Conservation (phyloP, 1,284 basidiomycete species). For the Ustilago xerochloae region DNA sequence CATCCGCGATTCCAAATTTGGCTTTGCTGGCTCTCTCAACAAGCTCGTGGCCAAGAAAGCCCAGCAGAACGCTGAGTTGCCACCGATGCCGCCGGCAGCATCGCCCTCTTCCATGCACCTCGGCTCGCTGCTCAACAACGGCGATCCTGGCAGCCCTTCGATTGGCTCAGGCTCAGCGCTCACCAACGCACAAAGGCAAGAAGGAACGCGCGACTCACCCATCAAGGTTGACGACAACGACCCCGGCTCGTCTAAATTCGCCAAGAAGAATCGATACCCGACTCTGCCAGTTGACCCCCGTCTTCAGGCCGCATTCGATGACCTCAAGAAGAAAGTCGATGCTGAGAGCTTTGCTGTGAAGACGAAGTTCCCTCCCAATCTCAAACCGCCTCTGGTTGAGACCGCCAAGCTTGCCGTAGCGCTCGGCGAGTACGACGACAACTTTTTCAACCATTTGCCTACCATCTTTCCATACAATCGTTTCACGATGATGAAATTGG, state of each 20-base stretch:
- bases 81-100: conserved; percentile 21
- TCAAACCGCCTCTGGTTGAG: conserved; percentile 79
- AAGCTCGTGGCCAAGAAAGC: conserved; percentile 57
- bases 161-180: conserved; percentile 26
- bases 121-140: conserved; percentile 42
- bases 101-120: conserved; percentile 44
- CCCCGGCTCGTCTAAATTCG: conserved; percentile 70
- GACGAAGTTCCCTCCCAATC: conserved; percentile 84
- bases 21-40: conserved; percentile 55
- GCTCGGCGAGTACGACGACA: conserved; percentile 87
- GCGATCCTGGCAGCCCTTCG: conserved; percentile 28
- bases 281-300: conserved; percentile 74
- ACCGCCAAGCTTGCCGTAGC: conserved; percentile 83
- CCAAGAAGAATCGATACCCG: conserved; percentile 56
- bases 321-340: conserved; percentile 75
- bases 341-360: conserved; percentile 70
- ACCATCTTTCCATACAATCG: conserved; percentile 90
- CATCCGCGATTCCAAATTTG: conserved; percentile 46
- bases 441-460: conserved; percentile 89
- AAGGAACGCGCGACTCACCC: conserved; percentile 74
- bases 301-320: conserved; percentile 75
- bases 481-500: conserved; percentile 72
- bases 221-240: conserved; percentile 72
- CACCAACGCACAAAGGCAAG: conserved; percentile 58
- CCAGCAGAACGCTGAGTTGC: conserved; percentile 27